Evolutionary conservation across 345 rosid genomes (phyloP), one percentile per base, ranked within the genome.

Genomic region (Ceriops decandra): DNA sequence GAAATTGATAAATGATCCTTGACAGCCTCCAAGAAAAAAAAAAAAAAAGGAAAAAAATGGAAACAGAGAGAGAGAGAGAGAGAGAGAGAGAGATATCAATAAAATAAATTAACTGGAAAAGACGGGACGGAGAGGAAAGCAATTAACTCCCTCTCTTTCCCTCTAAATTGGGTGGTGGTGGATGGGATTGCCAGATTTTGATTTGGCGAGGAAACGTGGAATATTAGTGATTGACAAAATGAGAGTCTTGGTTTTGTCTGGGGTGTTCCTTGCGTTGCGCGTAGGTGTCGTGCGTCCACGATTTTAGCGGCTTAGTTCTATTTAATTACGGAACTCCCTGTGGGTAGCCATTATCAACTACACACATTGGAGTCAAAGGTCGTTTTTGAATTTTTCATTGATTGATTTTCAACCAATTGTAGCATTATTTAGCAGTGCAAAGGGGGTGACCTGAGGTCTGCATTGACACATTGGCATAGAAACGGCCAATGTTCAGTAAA

Each of bases 201-300:
- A n/a, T 54, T 22, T n/a, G 3, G 15, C 21, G 49, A 9, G 19
- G 49, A 42, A 11, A 42, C 15, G 10, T 36, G 52, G 9, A 21
- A 51, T 31, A 51, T n/a, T 51, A 6, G 17, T 1, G 8, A 24
- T 32, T 63, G 8, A 15, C 20, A 19, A 19, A 0, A 32, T 5
- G 36, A 16, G 24, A 38, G 17, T n/a, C 10, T 7, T 77, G 78
- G 63, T 52, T 68, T 31, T 38, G 54, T 59, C 17, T 58, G 70
- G 64, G 90, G 85, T 77, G 71, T 67, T 77, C 87, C 88, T 80
- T 82, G 76, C 75, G 69, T 80, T 82, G 76, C 75, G 69, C 80
- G 88, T 81, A 79, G 88, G 68, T 62, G 82, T 78, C 86, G 91
- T 87, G 90, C 62, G 59, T 65, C 77, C 88, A 85, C 91, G 88